These are phyloP conservation scores for Uncinocarpus reesii DNA, from an alignment of 2,329 filamentous ascomycete species.

Conservation along the genomic window DNA sequence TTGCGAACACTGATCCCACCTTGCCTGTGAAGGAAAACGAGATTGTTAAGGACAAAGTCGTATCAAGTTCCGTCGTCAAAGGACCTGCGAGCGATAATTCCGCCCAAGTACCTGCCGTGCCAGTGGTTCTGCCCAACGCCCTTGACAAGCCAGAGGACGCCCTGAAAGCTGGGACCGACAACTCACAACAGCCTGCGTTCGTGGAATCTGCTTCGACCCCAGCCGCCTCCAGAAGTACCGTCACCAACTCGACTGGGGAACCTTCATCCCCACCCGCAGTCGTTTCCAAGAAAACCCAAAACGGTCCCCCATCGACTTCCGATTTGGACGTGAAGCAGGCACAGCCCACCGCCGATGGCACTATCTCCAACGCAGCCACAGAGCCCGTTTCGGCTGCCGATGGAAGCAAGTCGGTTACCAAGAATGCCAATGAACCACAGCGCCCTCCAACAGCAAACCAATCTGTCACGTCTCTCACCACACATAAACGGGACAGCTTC, in stretches of 20 bases:
- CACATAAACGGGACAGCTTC: constrained; percentile 30
- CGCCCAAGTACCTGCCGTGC: background rate
- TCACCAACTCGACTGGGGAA: background rate
- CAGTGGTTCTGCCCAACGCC: background rate
- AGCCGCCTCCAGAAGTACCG: background rate
- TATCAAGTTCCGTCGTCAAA: background rate
- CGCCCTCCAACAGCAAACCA: constrained; percentile 22
- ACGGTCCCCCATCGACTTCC: background rate
- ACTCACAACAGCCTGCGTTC: background rate
- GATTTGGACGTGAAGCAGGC: background rate
- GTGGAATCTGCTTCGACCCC: background rate
- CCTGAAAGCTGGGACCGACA: background rate
- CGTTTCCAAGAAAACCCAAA: background rate
- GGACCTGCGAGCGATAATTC: background rate
- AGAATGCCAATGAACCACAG: constrained; percentile 5
- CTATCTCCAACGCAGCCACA: constrained; percentile 12
- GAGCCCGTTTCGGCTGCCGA: constrained; percentile 11
- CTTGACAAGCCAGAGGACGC: constrained; percentile 1
- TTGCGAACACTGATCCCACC: background rate
- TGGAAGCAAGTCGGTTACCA: constrained; percentile 17
- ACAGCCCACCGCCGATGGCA: constrained; percentile 8
- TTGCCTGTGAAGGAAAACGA: background rate
- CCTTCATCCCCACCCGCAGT: background rate
- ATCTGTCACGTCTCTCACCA: constrained; percentile 32
- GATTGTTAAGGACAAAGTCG: background rate